These are phyloP conservation scores for Penicillium pulvis DNA, from an alignment of 495 filamentous ascomycete species.

Conservation along the genomic window DNA sequence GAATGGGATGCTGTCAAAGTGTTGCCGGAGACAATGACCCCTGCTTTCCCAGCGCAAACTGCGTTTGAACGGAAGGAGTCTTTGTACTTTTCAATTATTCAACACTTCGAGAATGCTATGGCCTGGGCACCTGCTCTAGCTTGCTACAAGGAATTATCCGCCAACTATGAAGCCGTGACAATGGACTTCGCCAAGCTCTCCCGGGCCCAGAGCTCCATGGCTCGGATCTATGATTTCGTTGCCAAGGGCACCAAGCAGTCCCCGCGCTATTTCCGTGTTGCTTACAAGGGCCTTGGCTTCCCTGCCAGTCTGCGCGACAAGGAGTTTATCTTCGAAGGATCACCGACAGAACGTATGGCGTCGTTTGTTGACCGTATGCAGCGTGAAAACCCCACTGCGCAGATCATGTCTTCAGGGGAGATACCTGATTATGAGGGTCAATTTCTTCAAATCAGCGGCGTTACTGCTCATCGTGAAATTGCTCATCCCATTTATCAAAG, in stretches of 20 bases:
- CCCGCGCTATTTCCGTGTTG: constrained; percentile 88
- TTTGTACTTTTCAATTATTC: constrained; percentile 92
- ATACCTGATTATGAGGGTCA: constrained; percentile 89
- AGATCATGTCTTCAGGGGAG: constrained; percentile 71
- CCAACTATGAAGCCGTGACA: constrained; percentile 82
- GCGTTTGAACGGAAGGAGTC: constrained; percentile 92
- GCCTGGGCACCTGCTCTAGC: constrained; percentile 90
- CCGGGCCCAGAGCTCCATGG: constrained; percentile 85
- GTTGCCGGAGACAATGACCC: constrained; percentile 70
- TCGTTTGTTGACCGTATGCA: constrained; percentile 92
- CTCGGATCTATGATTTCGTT: constrained; percentile 87
- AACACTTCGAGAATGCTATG: constrained; percentile 87
- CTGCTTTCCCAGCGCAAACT: constrained; percentile 77
- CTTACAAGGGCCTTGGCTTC: constrained; percentile 91
- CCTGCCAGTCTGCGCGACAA: constrained; percentile 79
- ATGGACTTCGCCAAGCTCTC: constrained; percentile 94
- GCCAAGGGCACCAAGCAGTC: constrained; percentile 74
- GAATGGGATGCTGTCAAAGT: constrained; percentile 78
- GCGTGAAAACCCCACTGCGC: constrained; percentile 84
- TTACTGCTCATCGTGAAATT: constrained; percentile 80
- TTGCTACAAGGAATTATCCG: constrained; percentile 86
- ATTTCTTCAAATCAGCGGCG: constrained; percentile 79
- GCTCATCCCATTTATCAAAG: constrained; percentile 86
- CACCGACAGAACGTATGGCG: constrained; percentile 70
- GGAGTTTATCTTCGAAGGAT: constrained; percentile 88